Conservation (phyloP, 208 protist genomes). For the Herpetomonas tarakana region DNA sequence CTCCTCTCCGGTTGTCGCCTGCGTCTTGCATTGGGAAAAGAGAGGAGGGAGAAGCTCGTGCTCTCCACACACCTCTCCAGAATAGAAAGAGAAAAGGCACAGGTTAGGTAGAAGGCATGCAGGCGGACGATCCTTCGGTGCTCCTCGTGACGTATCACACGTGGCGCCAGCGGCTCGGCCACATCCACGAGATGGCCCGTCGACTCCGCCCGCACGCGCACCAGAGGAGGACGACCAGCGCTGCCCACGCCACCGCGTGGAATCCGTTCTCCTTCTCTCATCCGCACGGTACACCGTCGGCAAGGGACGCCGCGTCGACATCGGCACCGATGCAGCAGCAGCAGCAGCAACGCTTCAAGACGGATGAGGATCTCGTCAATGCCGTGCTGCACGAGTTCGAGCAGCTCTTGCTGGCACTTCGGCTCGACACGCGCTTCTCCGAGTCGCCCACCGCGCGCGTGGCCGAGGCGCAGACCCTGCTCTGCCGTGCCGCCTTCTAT, state of each 20-base stretch:
- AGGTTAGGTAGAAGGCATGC: too few relatives aligned
- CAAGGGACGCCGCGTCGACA: too few relatives aligned
- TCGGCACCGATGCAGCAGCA: too few relatives aligned
- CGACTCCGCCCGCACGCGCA: not conserved
- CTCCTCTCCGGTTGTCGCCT: too few relatives aligned
- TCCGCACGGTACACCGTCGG: too few relatives aligned
- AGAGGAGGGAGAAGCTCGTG: too few relatives aligned
- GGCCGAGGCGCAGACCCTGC: constrained; percentile 16
- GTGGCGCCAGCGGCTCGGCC: not conserved
- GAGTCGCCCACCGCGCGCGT: constrained; percentile 5
- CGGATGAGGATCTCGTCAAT: not conserved
- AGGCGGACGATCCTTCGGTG: too few relatives aligned
- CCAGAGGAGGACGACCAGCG: not conserved
- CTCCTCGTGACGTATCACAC: not conserved
- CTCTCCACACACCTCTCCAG: too few relatives aligned
- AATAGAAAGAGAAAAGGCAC: too few relatives aligned
- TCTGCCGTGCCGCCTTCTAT: constrained; percentile 12
- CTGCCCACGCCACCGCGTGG: not conserved
- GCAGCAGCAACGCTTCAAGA: not conserved
- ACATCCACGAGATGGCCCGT: not conserved
- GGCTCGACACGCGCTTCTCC: constrained; percentile 5
- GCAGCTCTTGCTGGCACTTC: not conserved
- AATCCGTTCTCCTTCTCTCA: not conserved
- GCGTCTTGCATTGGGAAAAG: too few relatives aligned
- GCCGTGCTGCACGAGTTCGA: not conserved